These are phyloP conservation scores for Ophiostoma quercus DNA, from an alignment of 2,329 filamentous ascomycete species.

Conservation along the genomic window DNA sequence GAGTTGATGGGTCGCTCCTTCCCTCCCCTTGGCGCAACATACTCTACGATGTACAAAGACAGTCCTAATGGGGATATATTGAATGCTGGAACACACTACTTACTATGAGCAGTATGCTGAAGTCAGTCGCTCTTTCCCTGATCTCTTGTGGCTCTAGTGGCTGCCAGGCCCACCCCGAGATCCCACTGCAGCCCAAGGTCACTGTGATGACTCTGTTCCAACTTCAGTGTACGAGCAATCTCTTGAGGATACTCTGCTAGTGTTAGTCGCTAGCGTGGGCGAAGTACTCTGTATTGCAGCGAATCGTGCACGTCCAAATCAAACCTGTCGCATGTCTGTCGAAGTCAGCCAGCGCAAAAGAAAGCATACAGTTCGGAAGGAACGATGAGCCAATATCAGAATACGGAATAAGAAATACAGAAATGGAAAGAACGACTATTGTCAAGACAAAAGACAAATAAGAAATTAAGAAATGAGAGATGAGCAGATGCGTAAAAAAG, in stretches of 20 bases:
- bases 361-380: neutral
- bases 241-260: neutral
- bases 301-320: neutral
- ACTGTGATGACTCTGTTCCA: neutral
- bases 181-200: neutral
- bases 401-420: neutral
- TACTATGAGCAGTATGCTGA: neutral
- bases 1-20: neutral
- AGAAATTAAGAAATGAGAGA: neutral
- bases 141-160: conserved; percentile 6
- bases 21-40: neutral
- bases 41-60: too few species aligned
- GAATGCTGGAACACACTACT: neutral
- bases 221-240: neutral
- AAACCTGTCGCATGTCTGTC: neutral
- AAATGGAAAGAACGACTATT: neutral
- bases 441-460: neutral
- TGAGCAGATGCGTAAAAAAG: conserved; percentile 9
- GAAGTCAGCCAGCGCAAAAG: neutral
- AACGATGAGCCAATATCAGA: neutral
- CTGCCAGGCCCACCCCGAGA: neutral
- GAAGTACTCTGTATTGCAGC: neutral
- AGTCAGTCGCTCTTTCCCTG: neutral
- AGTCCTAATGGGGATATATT: neutral
- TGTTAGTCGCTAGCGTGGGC: neutral